Conservation (phyloP, 2,329 filamentous ascomycete genomes). For the Rhytidhysteron rufulum region DNA sequence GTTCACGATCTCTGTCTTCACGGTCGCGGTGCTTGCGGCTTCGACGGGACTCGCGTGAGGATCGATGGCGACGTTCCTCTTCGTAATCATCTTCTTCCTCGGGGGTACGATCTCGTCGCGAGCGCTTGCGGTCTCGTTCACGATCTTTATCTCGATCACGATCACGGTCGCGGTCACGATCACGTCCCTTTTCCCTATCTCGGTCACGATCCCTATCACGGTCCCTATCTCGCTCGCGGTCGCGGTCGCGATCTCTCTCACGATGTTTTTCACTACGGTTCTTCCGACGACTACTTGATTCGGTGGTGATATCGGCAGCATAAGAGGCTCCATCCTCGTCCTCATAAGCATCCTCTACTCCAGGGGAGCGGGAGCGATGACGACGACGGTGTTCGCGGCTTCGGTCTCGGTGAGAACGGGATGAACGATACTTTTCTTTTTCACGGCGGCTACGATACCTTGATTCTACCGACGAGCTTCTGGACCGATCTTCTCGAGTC, state of each 20-base stretch:
- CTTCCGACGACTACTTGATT: conserved; percentile 32
- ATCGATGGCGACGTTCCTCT: conserved; percentile 38
- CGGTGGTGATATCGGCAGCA: conserved; percentile 19
- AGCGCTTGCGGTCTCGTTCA: conserved; percentile 45
- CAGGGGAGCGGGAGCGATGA: conserved; percentile 35
- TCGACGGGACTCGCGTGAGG: conserved; percentile 35
- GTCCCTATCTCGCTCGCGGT: conserved; percentile 50
- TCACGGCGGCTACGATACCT: conserved; percentile 56
- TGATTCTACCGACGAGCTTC: conserved; percentile 60
- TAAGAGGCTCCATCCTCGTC: conserved; percentile 22
- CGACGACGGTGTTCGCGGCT: conserved; percentile 43
- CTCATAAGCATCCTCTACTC: conserved; percentile 21
- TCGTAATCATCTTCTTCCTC: conserved; percentile 36
- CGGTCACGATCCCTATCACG: conserved; percentile 37
- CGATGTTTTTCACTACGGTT: conserved; percentile 34
- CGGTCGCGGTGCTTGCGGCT: conserved; percentile 40
- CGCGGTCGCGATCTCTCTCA: conserved; percentile 43
- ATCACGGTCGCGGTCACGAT: conserved; percentile 51
- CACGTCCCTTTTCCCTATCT: conserved; percentile 39
- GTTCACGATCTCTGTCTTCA: conserved; percentile 36
- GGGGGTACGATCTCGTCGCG: conserved; percentile 46
- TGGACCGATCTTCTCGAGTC: conserved; percentile 49
- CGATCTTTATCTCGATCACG: conserved; percentile 36
- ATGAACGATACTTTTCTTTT: conserved; percentile 41
- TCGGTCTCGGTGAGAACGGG: conserved; percentile 38